A percentile compares a stretch with the other conserved stretches of the same genome.
Conservation (phyloP, 163 green algal species). For the Chlorella variabilis region DNA sequence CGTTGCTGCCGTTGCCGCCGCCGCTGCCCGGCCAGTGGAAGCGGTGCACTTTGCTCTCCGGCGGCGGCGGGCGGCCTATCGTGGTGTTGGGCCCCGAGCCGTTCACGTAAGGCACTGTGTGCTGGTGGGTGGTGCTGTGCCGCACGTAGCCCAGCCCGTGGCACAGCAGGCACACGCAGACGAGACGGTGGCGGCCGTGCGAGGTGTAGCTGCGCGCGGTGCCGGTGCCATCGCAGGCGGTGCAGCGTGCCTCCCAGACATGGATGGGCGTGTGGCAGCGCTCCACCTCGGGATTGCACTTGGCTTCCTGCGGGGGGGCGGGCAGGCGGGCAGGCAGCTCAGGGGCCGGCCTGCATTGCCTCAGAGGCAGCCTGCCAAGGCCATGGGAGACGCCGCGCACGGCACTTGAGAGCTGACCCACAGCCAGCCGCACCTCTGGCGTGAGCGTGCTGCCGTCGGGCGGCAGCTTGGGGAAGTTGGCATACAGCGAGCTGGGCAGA, state of each 20-base stretch:
- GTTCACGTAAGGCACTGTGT: constrained; percentile 22
- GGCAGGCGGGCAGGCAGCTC: neutral
- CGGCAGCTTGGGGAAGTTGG: constrained; percentile 10
- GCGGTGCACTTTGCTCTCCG: neutral
- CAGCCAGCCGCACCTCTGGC: constrained; percentile 14
- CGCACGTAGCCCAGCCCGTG: constrained; percentile 27
- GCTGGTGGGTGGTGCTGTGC: constrained; percentile 11
- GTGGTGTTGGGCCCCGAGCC: constrained; percentile 23
- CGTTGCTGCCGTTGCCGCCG: neutral
- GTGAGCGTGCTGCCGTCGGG: constrained; percentile 23
- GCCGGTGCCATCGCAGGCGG: constrained; percentile 3
- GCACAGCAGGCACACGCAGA: constrained; percentile 14
- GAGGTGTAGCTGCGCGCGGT: neutral
- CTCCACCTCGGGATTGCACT: neutral
- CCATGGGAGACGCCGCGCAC: too few relatives aligned
- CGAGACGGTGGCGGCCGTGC: neutral
- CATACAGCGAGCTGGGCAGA: constrained; percentile 9
- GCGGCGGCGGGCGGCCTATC: constrained; percentile 12
- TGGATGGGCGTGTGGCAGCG: constrained; percentile 31
- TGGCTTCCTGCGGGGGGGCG: constrained; percentile 2
- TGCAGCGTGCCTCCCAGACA: constrained; percentile 28
- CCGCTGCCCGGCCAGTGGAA: neutral
- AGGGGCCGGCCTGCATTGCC: too few relatives aligned
- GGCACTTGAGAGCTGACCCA: too few relatives aligned
- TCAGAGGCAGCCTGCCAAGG: too few relatives aligned